Percentiles rank a stretch among this genome's conserved stretches.
Conservation (phyloP, 2,329 filamentous ascomycete species). For the Cylindrodendrum hubeiense region DNA sequence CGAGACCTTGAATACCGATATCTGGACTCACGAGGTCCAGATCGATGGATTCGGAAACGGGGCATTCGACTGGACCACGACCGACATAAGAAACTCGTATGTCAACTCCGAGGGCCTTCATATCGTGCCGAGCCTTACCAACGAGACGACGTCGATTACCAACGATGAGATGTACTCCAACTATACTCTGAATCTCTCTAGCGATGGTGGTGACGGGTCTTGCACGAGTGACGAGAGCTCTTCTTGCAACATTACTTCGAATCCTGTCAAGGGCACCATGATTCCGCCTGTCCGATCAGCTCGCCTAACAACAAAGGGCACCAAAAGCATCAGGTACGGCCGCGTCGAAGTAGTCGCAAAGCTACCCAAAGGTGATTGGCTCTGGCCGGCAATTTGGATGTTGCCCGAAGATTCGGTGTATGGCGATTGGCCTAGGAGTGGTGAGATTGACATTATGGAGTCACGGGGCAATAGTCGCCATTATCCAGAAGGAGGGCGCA, state of each 20-base stretch:
- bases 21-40: too few species aligned
- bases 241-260: slow-evolving; percentile 55
- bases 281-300: slow-evolving; percentile 64
- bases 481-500: too few species aligned
- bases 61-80: slow-evolving; percentile 67
- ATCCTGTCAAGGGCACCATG: slow-evolving; percentile 58
- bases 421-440: slow-evolving; percentile 74
- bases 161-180: slow-evolving; percentile 52
- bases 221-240: slow-evolving; percentile 54
- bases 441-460: slow-evolving; percentile 84
- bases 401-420: slow-evolving; percentile 79
- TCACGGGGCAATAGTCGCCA: slow-evolving; percentile 77
- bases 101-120: slow-evolving; percentile 62
- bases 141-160: slow-evolving; percentile 54
- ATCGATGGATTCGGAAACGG: slow-evolving; percentile 60
- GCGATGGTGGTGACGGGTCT: slow-evolving; percentile 44
- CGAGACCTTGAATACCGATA: too few species aligned
- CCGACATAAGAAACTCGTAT: slow-evolving; percentile 60
- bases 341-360: slow-evolving; percentile 83
- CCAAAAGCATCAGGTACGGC: slow-evolving; percentile 76
- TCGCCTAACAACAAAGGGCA: slow-evolving; percentile 54
- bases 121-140: slow-evolving; percentile 66
- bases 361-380: slow-evolving; percentile 82
- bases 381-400: slow-evolving; percentile 93
- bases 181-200: slow-evolving; percentile 59